phyloP scores from a whole-genome alignment of 2,329 filamentous ascomycete genomes.

The Colletotrichum coccodes region DNA sequence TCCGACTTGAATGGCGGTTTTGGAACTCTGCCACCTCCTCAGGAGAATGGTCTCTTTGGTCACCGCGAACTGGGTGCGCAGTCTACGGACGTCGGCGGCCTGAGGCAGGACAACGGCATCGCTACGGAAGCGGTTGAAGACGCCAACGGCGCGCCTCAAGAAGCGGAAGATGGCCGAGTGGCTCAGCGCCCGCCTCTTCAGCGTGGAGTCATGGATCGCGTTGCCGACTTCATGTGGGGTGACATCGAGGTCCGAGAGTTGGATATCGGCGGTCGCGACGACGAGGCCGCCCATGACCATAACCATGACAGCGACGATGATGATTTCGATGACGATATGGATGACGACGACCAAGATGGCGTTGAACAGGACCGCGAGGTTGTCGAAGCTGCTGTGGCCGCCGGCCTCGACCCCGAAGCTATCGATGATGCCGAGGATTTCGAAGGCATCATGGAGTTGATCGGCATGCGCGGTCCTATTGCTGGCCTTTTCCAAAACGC shows the following conservation, averaged over 20 bases:
- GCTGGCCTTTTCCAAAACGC: constrained; percentile 93
- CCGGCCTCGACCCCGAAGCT: constrained; percentile 78
- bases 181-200: constrained; percentile 33
- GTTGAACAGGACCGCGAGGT: constrained; percentile 65
- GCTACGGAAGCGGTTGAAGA: background rate
- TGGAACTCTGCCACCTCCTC: background rate
- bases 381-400: constrained; percentile 71
- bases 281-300: constrained; percentile 63
- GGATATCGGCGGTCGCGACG: constrained; percentile 36
- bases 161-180: constrained; percentile 13
- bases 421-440: constrained; percentile 92
- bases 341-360: constrained; percentile 41
- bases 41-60: background rate
- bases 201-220: constrained; percentile 50
- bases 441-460: constrained; percentile 93
- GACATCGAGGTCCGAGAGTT: constrained; percentile 55
- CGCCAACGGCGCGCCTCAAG: constrained; percentile 1
- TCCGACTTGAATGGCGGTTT: constrained; percentile 1
- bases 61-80: background rate
- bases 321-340: constrained; percentile 52
- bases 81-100: background rate
- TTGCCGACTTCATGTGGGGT: constrained; percentile 72
- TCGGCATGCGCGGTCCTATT: constrained; percentile 95
- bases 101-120: background rate
- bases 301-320: constrained; percentile 52